Conservation (phyloP, 148 eudicot genomes). For the Tetragonia tetragonoides region DNA sequence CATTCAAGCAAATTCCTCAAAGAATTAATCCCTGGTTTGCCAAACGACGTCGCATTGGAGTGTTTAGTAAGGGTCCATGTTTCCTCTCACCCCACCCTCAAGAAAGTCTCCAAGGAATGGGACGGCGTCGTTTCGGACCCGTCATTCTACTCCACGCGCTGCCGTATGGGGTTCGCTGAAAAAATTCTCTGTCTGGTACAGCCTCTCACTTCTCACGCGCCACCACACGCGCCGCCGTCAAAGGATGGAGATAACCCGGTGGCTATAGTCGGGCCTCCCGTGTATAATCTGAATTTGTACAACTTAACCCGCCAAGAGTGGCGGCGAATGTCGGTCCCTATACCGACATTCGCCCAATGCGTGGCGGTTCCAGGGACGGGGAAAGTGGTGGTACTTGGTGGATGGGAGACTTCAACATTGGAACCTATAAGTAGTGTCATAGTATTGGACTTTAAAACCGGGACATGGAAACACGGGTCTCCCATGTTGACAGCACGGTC, state of each 20-base stretch:
- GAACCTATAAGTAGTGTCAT: slow-evolving; percentile 32
- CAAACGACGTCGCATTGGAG: slow-evolving; percentile 32
- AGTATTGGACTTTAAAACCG: slow-evolving; percentile 23
- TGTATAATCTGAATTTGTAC: slow-evolving; percentile 24
- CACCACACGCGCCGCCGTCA: background rate
- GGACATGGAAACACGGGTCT: slow-evolving; percentile 33
- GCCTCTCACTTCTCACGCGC: slow-evolving; percentile 13
- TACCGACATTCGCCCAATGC: slow-evolving; percentile 39
- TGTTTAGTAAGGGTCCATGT: slow-evolving; percentile 32
- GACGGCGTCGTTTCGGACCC: slow-evolving; percentile 24
- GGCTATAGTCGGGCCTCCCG: background rate
- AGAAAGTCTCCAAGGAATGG: slow-evolving; percentile 33
- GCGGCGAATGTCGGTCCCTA: slow-evolving; percentile 11
- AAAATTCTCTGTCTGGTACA: slow-evolving; percentile 26
- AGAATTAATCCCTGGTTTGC: slow-evolving; percentile 32
- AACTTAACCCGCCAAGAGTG: slow-evolving; percentile 21
- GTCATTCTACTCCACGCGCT: slow-evolving; percentile 24
- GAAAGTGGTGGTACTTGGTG: slow-evolving; percentile 33
- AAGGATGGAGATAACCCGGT: background rate
- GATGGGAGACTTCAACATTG: slow-evolving; percentile 41
- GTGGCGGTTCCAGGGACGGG: slow-evolving; percentile 19
- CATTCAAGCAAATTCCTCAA: no score
- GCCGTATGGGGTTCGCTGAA: slow-evolving; percentile 16
- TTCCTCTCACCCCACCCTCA: slow-evolving; percentile 23
- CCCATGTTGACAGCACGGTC: slow-evolving; percentile 35